Evolutionary conservation across 2,329 filamentous ascomycete genomes (phyloP), one percentile per base, ranked within the genome.

Genomic region (Bipolaris zeicola): DNA sequence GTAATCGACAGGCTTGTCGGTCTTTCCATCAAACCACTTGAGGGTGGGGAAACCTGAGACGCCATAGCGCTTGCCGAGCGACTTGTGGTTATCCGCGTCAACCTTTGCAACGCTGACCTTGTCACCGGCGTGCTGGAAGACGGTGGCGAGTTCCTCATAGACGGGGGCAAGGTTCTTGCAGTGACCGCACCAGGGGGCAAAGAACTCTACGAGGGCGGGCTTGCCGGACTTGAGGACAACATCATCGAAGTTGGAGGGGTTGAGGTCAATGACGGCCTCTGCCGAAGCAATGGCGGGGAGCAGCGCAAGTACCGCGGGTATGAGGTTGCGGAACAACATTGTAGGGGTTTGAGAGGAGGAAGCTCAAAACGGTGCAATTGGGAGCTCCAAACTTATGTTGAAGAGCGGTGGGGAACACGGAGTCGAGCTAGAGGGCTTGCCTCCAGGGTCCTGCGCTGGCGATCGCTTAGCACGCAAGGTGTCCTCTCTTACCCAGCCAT

Each of bases 11-110:
- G 94, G 93, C 72, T 85, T 88, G 58, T 92, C 87, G 75, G 89
- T 94, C 85, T 96, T 96, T 67, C 95, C 95, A 78, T 98, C 93
- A 72, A 99, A 99, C 85, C 87, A 99, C 80, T 99, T 99, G 72
- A 99, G 81, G 0, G 95, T 99, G 18, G 95, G 95, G 83, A 98
- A 99, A 18, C 96, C 96, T 79, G 95, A 89, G 46, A 99, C 85
- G 41, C 90, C 91, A 72, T 93, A 98, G 64, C 87, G 85, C 83
- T 91, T 90, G 66, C 93, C 94, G 61, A 99, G 82, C 16, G 85
- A 81, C 77, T 89, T 90, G 82, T 99, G 89, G 55, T 88, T 87
- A 76, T 99, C 95, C 57, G 94, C 95, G 74, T 99, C 93, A 66
- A 99, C 93, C 81, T 98, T 99, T 68, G 90, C 95, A 73, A 99